A percentile compares a stretch with the other conserved stretches of the same genome.
These are phyloP conservation scores for Magnaporthiopsis incrustans DNA, from an alignment of 2,329 filamentous ascomycete genomes.

Conservation along the genomic window DNA sequence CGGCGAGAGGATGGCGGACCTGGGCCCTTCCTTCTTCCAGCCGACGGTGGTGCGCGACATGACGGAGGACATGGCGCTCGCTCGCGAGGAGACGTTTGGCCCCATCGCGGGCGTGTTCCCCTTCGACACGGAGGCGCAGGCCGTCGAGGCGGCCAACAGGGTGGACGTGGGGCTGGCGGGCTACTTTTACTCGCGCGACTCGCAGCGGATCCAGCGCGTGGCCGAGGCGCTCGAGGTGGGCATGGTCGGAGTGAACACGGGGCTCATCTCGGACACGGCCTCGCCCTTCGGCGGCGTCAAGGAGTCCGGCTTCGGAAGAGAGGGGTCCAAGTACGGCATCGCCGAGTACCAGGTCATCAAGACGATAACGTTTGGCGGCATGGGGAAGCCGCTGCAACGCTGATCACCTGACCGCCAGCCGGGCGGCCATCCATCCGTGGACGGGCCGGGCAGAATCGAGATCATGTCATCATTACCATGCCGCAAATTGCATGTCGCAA, in stretches of 20 bases:
- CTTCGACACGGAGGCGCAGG: constrained; percentile 84
- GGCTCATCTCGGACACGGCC: constrained; percentile 51
- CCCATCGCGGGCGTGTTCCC: constrained; percentile 85
- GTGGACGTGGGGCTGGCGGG: constrained; percentile 83
- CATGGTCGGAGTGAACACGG: constrained; percentile 82
- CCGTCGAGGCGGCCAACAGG: constrained; percentile 73
- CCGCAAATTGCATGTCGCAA: neutral
- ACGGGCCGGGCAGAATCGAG: neutral
- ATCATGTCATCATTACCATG: neutral
- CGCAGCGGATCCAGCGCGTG: constrained; percentile 52
- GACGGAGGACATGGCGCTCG: constrained; percentile 76
- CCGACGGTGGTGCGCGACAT: constrained; percentile 85
- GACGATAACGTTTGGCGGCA: constrained; percentile 51
- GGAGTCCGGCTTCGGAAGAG: constrained; percentile 71
- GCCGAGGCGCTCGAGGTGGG: constrained; percentile 70
- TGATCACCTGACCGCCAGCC: constrained; percentile 13
- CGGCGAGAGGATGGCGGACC: constrained; percentile 62
- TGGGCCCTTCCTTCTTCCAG: constrained; percentile 82
- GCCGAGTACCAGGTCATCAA: constrained; percentile 71
- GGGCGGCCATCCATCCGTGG: neutral
- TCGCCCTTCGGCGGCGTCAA: constrained; percentile 73
- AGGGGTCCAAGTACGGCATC: constrained; percentile 70
- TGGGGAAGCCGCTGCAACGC: constrained; percentile 46
- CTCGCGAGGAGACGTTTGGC: constrained; percentile 88
- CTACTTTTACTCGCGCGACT: constrained; percentile 76